Conservation (phyloP, 495 filamentous ascomycete genomes). For the Penicillium dipodomyicola region DNA sequence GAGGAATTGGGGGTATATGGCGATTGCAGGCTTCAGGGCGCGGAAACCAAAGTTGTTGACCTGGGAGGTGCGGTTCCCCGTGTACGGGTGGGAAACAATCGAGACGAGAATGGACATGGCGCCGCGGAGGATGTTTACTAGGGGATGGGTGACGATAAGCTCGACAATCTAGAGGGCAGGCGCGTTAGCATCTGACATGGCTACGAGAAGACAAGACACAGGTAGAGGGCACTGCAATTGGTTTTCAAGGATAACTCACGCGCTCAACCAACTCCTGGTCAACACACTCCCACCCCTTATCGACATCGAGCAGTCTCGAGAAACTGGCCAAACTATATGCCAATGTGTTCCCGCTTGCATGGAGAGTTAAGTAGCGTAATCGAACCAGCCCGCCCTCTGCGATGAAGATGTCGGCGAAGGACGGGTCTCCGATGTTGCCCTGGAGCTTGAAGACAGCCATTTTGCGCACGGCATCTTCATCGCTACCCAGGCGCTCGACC, state of each 20-base stretch:
- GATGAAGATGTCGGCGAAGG: conserved; percentile 96
- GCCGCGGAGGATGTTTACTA: conserved; percentile 95
- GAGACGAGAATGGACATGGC: conserved; percentile 95
- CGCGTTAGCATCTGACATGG: background rate
- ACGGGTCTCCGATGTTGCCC: conserved; percentile 87
- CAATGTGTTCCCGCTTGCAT: conserved; percentile 86
- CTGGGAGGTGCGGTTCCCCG: conserved; percentile 37
- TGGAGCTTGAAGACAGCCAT: conserved; percentile 99
- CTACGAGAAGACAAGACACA: background rate
- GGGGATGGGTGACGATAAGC: conserved; percentile 88
- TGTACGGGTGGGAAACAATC: conserved; percentile 80
- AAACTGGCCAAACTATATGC: conserved; percentile 92
- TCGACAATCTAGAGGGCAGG: conserved; percentile 67
- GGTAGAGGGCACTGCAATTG: background rate
- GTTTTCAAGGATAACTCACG: conserved; percentile 40
- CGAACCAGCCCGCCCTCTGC: conserved; percentile 78
- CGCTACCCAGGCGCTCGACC: conserved; percentile 65
- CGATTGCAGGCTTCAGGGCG: conserved; percentile 88
- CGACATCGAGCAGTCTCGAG: conserved; percentile 82
- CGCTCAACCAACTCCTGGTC: conserved; percentile 65
- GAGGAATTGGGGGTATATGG: conserved; percentile 86
- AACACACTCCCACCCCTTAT: conserved; percentile 92
- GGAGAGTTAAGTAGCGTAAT: conserved; percentile 76
- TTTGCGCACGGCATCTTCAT: conserved; percentile 91
- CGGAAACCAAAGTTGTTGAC: conserved; percentile 74